Evolutionary conservation across 225 moss, liverwort and hornwort species (phyloP), one percentile per base, ranked within the genome.

Genomic region (Pseudoscleropodium purum): DNA sequence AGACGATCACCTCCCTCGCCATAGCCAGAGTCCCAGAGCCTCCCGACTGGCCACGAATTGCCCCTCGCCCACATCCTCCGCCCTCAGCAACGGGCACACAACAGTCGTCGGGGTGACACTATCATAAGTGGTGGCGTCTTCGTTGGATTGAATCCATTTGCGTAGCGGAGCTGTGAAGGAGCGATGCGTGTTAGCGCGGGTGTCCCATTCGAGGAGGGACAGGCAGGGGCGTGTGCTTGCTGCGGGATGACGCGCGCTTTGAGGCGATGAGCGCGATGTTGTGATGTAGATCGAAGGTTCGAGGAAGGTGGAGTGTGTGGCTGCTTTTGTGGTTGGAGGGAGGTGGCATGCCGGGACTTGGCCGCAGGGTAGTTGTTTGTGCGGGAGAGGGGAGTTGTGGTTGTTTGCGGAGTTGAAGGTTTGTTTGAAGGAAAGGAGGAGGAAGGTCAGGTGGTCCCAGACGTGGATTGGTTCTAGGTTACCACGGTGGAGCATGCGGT

Each of bases 211-310:
- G 51, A 73, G 84, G 88, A 72, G 88, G 87, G 68, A 45, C 67
- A 77, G 85, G 72, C 49, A 61, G 56, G 61, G 49, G 60, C 29
- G 73, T 30, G 87, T 20, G 76, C 54, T 68, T 39, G 57, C 43
- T 33, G 57, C 20, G 54, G 64, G 82, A 59, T 87, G 90, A 70
- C 14, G 65, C 29, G 56, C 15, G 75, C 29, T 56, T 82, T 21
- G 80, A 63, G 62, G 79, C 31, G 83, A 45, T 86, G 51, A 45
- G 74, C 57, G 62, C 74, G 52, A 52, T 67, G 85, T 56, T 89
- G 89, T 91, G 89, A 86, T 87, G 92, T 90, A 89, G 92, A 92
- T 92, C 91, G 89, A 75, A 41, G 76, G 85, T 25, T 91, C 69
- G 77, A 1, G 84, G 60, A 15, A 34, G 18, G 80, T 37, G 70